Percentiles rank a stretch among this genome's conserved stretches.
Conservation (phyloP, 345 rosid species). For the Eutrema yunnanense region DNA sequence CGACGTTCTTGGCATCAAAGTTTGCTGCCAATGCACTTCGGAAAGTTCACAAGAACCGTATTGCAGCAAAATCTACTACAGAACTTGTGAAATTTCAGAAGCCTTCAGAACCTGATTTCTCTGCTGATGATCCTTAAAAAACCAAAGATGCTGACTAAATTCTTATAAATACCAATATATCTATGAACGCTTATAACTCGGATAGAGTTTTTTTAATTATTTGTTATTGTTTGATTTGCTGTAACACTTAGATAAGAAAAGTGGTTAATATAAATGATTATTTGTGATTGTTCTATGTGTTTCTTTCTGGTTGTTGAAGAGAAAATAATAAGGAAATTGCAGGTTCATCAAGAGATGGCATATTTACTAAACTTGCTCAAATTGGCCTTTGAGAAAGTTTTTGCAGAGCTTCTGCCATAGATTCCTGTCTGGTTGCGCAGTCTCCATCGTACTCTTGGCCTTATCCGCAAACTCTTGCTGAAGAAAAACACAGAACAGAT, state of each 20-base stretch:
- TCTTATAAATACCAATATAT: not conserved
- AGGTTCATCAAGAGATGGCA: not conserved
- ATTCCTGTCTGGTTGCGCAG: slow-evolving; percentile 18
- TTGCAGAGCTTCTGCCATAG: slow-evolving; percentile 29
- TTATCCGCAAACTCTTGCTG: slow-evolving; percentile 30
- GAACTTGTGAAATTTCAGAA: slow-evolving; percentile 75
- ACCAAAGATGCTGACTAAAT: slow-evolving; percentile 16
- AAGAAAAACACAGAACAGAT: not conserved
- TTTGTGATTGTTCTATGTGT: not conserved
- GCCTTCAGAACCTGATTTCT: slow-evolving; percentile 95
- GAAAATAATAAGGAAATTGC: not conserved
- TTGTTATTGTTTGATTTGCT: not conserved
- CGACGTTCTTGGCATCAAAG: slow-evolving; percentile 78
- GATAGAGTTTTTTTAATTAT: not conserved
- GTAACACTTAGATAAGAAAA: not conserved
- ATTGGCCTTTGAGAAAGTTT: slow-evolving; percentile 17
- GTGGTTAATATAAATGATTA: not conserved
- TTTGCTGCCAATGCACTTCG: slow-evolving; percentile 96
- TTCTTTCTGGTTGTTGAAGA: not conserved
- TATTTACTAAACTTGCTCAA: not conserved
- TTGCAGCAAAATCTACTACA: slow-evolving; percentile 55
- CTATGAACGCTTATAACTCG: not conserved
- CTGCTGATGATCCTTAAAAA: slow-evolving; percentile 61
- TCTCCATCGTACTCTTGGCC: slow-evolving; percentile 25
- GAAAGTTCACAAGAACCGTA: slow-evolving; percentile 65